Conservation (phyloP, 176 grass and related monocot genomes). For the Thinopyrum elongatum region DNA sequence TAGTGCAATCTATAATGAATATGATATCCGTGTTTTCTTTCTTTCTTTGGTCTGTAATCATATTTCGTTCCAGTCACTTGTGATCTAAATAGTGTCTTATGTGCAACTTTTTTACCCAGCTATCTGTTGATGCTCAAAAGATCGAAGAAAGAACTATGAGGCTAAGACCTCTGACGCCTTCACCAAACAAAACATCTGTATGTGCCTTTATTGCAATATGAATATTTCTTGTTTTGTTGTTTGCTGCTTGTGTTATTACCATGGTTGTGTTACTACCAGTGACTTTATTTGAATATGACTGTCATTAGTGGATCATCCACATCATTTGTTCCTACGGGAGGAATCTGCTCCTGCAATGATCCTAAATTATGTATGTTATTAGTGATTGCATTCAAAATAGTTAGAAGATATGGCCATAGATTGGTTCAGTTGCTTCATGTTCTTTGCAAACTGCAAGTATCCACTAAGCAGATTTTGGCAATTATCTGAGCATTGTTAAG, state of each 20-base stretch:
- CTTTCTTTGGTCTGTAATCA: background rate
- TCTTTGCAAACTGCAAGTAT: background rate
- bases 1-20: conserved; percentile 23
- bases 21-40: background rate
- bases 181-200: conserved; percentile 64
- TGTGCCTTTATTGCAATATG: background rate
- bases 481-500: background rate
- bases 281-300: background rate
- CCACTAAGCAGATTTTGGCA: background rate
- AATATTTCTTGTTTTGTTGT: background rate
- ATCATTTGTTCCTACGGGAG: background rate
- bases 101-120: conserved; percentile 32
- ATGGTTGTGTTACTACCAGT: background rate
- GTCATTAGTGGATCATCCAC: background rate
- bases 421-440: conserved; percentile 2
- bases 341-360: background rate
- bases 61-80: background rate
- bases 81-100: conserved; percentile 12
- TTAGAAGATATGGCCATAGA: conserved; percentile 1
- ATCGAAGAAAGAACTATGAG: conserved; percentile 62
- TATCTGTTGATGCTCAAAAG: conserved; percentile 65
- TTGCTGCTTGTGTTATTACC: background rate
- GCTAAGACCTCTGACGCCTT: conserved; percentile 66
- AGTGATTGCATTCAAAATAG: background rate
- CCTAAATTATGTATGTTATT: background rate